Base-by-base conservation (phyloP, 2,329 filamentous ascomycete species). In the Sclerotinia trifoliorum region DNA sequence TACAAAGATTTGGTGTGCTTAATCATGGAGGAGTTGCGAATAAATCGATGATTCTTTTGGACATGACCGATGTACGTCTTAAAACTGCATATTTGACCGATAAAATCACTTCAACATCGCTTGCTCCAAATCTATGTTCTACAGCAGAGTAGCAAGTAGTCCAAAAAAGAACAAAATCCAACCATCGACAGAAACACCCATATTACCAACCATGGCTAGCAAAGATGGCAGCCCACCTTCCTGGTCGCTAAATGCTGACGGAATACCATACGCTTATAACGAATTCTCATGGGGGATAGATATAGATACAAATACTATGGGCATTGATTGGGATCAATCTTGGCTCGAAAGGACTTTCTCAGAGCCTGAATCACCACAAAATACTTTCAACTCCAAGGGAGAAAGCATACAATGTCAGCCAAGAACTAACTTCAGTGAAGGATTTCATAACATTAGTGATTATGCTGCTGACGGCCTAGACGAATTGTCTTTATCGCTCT, bases 51-150 rank as follows among this genome's bases (percentile, higher is more conserved):
- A 35, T 26, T 62, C 46, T 39, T 51, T 13, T 39, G 60, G 60
- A 62, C 46, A 62, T 62, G 60, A 62, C 60, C 60, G 29, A 62
- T 62, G 60, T 62, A 62, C 46, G 60, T 62, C 60, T 51, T 62
- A 62, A 62, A 62, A 62, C 60, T 62, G 60, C 60, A 62, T 51
- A 42, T 32, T 51, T 62, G 29, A 62, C 60, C 29, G 46, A 62
- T 39, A 51, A 35, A 62, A n/a, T 21, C 46, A 39, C 39, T 62
- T 62, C 29, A 51, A 49, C 26, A 62, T 51, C 29, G 60, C 60
- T 51, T 62, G 60, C 32, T 26, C 46, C 32, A n/a, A 35, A 46
- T 51, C 10, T 49, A 26, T 7, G 26, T 21, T n/a, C 19, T 11
- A 24, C 19, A 21, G 51, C 17, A 39, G 29, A 5, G 15, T 32